phyloP scores from a whole-genome alignment of 2,329 filamentous ascomycete species.

The Apiospora saccharicola region DNA sequence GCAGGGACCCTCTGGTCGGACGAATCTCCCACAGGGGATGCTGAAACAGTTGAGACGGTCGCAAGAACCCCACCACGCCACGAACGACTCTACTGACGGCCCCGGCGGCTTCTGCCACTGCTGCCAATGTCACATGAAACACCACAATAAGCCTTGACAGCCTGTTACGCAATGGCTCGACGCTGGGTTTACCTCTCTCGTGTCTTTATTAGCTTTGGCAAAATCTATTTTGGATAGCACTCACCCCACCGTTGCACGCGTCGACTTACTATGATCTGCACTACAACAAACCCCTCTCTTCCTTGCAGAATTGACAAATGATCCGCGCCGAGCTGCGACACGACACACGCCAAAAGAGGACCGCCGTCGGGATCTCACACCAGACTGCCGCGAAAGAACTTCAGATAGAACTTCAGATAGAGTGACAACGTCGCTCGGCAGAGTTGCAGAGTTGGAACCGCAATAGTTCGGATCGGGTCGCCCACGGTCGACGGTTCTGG shows the following conservation, averaged over 20 bases:
- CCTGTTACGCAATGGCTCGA: background rate
- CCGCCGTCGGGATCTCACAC: background rate
- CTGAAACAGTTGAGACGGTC: conserved; percentile 18
- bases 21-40: background rate
- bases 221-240: conserved; percentile 8
- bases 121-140: conserved; percentile 18
- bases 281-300: background rate
- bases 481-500: too few relatives aligned
- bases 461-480: background rate
- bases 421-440: background rate
- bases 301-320: background rate
- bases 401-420: background rate
- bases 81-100: background rate
- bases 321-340: background rate
- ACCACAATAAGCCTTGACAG: background rate
- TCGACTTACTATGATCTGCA: background rate
- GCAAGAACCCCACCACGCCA: background rate
- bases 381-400: background rate
- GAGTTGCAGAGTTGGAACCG: background rate
- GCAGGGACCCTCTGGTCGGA: conserved; percentile 5
- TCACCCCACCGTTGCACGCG: background rate
- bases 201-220: background rate
- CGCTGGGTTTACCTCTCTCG: background rate
- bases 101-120: background rate
- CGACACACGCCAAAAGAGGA: background rate